phyloP scores from a whole-genome alignment of 164 flowering plant species.

The Echeveria elegans region DNA sequence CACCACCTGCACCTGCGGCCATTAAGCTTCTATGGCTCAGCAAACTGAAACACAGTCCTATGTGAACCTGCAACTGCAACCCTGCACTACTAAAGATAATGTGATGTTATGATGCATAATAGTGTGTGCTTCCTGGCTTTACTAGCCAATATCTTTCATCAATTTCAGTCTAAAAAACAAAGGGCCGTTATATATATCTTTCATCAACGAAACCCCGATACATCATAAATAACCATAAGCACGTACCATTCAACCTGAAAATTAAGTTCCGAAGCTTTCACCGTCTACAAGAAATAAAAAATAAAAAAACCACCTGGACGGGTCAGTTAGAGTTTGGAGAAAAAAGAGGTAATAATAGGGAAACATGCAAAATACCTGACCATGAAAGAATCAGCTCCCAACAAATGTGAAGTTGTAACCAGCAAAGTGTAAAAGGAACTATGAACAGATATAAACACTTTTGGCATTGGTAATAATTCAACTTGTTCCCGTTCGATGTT shows the following conservation, averaged over 20 bases:
- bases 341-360: too few species aligned
- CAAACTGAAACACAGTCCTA: not conserved
- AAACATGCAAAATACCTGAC: not conserved
- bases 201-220: not conserved
- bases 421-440: not conserved
- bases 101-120: not conserved
- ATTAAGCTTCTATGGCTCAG: slow-evolving; percentile 8
- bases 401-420: not conserved
- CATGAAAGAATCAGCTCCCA: too few species aligned
- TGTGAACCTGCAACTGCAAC: not conserved
- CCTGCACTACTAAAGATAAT: not conserved
- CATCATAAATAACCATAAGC: not conserved
- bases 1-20: slow-evolving; percentile 45
- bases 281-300: too few species aligned
- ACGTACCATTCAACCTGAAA: not conserved
- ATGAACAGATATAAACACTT: not conserved
- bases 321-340: not conserved
- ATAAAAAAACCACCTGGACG: too few species aligned
- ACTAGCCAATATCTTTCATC: not conserved
- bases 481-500: not conserved
- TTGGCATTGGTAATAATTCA: not conserved
- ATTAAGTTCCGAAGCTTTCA: too few species aligned
- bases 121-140: slow-evolving; percentile 3
- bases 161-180: not conserved
- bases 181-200: not conserved